Evolutionary conservation across 176 grass and related monocot genomes (phyloP), one percentile per base, ranked within the genome.

Genomic region (Paspalum notatum): DNA sequence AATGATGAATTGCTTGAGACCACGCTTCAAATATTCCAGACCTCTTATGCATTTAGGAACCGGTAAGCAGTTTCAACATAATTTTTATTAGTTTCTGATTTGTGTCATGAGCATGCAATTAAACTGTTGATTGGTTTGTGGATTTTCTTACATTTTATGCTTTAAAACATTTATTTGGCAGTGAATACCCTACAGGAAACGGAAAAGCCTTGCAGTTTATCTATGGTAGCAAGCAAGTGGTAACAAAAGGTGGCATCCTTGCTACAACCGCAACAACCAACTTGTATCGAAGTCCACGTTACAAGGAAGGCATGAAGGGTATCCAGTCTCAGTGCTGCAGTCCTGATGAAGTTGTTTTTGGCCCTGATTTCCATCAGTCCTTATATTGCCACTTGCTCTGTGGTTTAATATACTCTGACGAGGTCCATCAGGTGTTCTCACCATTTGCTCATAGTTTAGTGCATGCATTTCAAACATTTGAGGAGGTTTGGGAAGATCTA

Each of bases 301-400:
- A 86, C 49, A 93, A 93, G 75, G 77, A 82, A 43, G 91, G 75
- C 3, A 93, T 99, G 97, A 88, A 96, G 72, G 80, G 86, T 68
- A 93, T 99, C 41, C 87, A 90, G 27, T 91, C 82, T 73, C 84
- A 91, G 46, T 79, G 83, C 41, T 91, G 90, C 60, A 96, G 97
- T 65, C 97, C 97, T 2, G 93, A 96, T 44, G 93, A 85, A 80
- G 93, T 99, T 39, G 82, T 99, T 59, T 93, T 99, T 53, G 85
- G 97, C 6, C 75, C 87, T 47, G 93, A 96, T 25, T 99, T 91
- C 87, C 41, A 88, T 46, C 97, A 99, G 17, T 90, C 93, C 2
- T 85, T 99, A 8, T 99, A 99, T 58, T 99, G 97, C 59, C 97
- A 99, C 85, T 88, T 99, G 47, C 84, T 99, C 8, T 99, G 97